Percentiles rank a stretch among this genome's conserved stretches.
These are phyloP conservation scores for Parasitella parasitica DNA, from an alignment of 371 early-diverging fungal genomes.

Conservation along the genomic window DNA sequence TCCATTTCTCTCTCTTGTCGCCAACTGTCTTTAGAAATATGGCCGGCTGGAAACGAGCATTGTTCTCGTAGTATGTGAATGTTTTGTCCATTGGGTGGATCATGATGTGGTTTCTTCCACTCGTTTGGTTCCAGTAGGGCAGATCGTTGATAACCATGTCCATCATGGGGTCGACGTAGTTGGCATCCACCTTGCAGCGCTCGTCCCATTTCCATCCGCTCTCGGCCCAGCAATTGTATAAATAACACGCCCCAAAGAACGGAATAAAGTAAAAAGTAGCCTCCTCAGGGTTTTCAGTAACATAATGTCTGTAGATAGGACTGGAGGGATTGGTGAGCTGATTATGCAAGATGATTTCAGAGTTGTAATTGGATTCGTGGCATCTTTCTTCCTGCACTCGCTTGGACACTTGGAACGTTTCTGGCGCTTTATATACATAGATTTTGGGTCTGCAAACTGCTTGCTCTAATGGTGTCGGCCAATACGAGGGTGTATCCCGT, in stretches of 20 bases:
- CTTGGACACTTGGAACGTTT: slow-evolving; percentile 37
- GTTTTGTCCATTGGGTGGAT: slow-evolving; percentile 58
- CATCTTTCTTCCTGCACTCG: slow-evolving; percentile 31
- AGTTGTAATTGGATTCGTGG: slow-evolving; percentile 50
- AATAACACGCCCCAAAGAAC: slow-evolving; percentile 57
- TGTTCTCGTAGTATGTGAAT: slow-evolving; percentile 44
- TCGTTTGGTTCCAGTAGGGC: slow-evolving; percentile 53
- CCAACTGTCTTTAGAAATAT: slow-evolving; percentile 55
- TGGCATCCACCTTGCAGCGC: slow-evolving; percentile 48
- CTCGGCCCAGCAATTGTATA: slow-evolving; percentile 49
- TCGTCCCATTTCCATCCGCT: slow-evolving; percentile 50
- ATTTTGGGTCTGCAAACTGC: slow-evolving; percentile 55
- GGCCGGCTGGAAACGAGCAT: slow-evolving; percentile 44
- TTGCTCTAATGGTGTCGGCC: slow-evolving; percentile 55
- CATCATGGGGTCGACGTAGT: slow-evolving; percentile 57
- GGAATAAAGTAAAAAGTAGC: slow-evolving; percentile 59
- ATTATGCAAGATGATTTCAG: slow-evolving; percentile 43
- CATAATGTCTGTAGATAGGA: slow-evolving; percentile 42
- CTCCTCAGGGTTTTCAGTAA: slow-evolving; percentile 52
- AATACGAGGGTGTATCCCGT: slow-evolving; percentile 29
- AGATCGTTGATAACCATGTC: slow-evolving; percentile 44
- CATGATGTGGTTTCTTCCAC: slow-evolving; percentile 52
- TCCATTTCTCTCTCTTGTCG: slow-evolving; percentile 44
- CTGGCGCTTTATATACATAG: slow-evolving; percentile 53
- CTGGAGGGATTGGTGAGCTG: slow-evolving; percentile 47